Evolutionary conservation across 106 monocot genomes (phyloP).

Genomic region (Dendrobium officinale): DNA sequence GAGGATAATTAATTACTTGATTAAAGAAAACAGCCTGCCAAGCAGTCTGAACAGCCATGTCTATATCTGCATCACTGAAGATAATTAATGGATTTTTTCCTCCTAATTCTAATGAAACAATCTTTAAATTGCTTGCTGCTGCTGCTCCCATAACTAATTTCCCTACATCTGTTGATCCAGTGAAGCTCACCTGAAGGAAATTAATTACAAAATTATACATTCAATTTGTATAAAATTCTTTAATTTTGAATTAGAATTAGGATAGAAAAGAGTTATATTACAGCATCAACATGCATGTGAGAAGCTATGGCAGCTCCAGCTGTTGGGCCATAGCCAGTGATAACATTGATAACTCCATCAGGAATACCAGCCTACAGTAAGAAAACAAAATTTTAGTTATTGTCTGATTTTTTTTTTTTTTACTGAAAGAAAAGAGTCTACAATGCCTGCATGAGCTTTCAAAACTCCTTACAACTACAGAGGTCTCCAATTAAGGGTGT

Average conservation of each 20-base stretch:
- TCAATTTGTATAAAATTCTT: background rate
- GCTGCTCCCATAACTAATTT: conserved; percentile 42
- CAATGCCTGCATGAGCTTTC: no score
- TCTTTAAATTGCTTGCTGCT: conserved; percentile 48
- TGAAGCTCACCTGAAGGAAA: conserved; percentile 32
- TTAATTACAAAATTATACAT: background rate
- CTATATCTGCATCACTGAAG: conserved; percentile 45
- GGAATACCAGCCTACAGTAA: conserved; percentile 44
- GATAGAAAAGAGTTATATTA: background rate
- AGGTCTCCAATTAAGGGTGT: no score
- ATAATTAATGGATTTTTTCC: conserved; percentile 49
- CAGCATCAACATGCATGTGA: conserved; percentile 59
- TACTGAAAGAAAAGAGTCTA: no score
- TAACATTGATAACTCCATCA: conserved; percentile 46
- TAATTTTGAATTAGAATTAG: background rate
- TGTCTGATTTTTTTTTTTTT: no score
- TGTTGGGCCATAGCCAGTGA: conserved; percentile 32
- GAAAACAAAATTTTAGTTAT: background rate
- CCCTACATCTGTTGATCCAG: conserved; percentile 51
- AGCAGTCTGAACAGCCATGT: conserved; percentile 31
- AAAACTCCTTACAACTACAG: no score
- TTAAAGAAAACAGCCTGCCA: conserved; percentile 27
- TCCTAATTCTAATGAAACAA: conserved; percentile 42
- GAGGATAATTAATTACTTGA: conserved; percentile 20
- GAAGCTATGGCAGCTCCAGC: conserved; percentile 45